Evolutionary conservation across 192 early-diverging fungal species (phyloP).

Genomic region (Podila horticola): DNA sequence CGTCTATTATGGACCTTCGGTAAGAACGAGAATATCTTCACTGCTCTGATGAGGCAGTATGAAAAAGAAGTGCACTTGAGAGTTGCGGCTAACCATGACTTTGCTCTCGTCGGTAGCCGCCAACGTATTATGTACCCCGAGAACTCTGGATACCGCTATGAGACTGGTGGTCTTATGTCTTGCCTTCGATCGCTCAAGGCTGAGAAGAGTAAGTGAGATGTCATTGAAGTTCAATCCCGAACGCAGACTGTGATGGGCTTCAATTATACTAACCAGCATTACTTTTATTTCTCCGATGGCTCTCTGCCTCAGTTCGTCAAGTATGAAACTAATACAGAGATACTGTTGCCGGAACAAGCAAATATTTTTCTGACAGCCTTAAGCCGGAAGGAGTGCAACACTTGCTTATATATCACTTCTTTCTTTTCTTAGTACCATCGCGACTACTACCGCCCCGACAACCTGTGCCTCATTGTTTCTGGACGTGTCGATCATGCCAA

Average conservation of each 20-base stretch:
- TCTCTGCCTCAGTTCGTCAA: slow-evolving; percentile 19
- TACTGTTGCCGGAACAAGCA: background rate
- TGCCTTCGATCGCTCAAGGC: slow-evolving; percentile 62
- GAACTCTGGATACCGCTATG: slow-evolving; percentile 67
- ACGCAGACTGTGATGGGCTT: background rate
- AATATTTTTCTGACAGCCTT: background rate
- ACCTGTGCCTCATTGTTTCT: slow-evolving; percentile 67
- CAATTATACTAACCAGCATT: background rate
- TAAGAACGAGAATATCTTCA: slow-evolving; percentile 5
- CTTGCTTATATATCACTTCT: background rate
- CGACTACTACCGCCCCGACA: slow-evolving; percentile 71
- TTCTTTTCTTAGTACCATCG: slow-evolving; percentile 56
- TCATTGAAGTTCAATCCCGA: background rate
- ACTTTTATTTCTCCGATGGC: background rate
- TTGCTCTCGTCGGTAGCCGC: slow-evolving; percentile 17
- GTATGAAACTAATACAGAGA: background rate
- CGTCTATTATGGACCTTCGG: slow-evolving; percentile 54
- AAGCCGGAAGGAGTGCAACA: background rate
- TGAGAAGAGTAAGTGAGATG: slow-evolving; percentile 59
- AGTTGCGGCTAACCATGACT: background rate
- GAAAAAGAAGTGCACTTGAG: background rate
- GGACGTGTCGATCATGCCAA: slow-evolving; percentile 57
- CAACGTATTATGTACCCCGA: slow-evolving; percentile 67
- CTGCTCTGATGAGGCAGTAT: background rate
- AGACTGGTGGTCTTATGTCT: slow-evolving; percentile 71